Evolutionary conservation across 176 grass and related monocot genomes (phyloP), one percentile per base, ranked within the genome.

Genomic region (Metroxylon sagu): DNA sequence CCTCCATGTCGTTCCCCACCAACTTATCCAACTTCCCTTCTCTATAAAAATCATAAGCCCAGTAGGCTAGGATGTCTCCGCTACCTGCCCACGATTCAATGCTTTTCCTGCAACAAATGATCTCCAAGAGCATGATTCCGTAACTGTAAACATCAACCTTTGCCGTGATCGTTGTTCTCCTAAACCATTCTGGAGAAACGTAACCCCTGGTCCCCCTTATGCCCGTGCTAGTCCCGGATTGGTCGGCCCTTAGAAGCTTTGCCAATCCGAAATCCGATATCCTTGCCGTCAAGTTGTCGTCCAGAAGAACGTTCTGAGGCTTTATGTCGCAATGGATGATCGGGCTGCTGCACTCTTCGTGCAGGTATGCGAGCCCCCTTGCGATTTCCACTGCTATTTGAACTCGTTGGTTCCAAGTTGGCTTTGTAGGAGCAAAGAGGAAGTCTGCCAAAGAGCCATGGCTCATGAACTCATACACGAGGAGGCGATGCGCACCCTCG

Each of bases 211-310:
- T 71, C 26, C 69, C 69, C 30, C 69, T 60, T 19, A 71, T 71
- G 10, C 69, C 54, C 0, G 69, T 71, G 54, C 60, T 71, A 2
- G 69, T 71, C 53, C 54, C 18, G 6, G 69, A 59, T 48, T 71
- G 69, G 39, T 71, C 54, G 2, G 69, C 60, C 19, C 29, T 71
- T 16, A 71, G 19, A 54, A 71, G 55, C 39, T 71, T 71, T 19
- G 69, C 69, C 35, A 71, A 48, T 26, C 69, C 69, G 5, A 71
- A 71, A 12, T 71, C 69, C 2, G 69, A 71, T 17, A 71, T 71
- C 31, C 60, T 71, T 23, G 69, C 56, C 0, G 19, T 52, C 26
- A 71, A 25, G 39, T 59, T 50, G 14, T 71, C 69, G 28, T 71
- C 69, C 18, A 71, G 18, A 39, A 71, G 69, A n/a, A 71, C 28